These are phyloP conservation scores for Ascochyta fabae DNA, from an alignment of 2,329 filamentous ascomycete species.

Conservation along the genomic window DNA sequence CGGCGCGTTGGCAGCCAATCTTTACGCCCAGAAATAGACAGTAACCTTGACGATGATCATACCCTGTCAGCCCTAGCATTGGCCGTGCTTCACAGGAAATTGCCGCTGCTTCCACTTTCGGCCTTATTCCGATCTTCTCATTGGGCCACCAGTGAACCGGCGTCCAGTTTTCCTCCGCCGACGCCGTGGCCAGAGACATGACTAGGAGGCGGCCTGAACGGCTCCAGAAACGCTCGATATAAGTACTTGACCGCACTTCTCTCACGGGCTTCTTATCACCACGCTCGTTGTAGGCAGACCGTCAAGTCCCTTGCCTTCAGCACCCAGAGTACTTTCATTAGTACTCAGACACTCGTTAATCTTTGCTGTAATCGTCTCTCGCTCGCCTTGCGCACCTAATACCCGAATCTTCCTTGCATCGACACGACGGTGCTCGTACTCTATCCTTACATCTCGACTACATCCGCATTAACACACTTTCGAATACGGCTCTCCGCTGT, in stretches of 20 bases:
- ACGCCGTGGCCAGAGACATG: slow-evolving; percentile 23
- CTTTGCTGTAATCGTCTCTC: slow-evolving; percentile 17
- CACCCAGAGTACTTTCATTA: slow-evolving; percentile 20
- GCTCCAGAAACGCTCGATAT: slow-evolving; percentile 18
- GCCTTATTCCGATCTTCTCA: slow-evolving; percentile 9
- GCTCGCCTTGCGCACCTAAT: slow-evolving; percentile 20
- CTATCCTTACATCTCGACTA: slow-evolving; percentile 12
- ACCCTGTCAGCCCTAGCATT: slow-evolving; percentile 26
- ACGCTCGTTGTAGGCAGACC: slow-evolving; percentile 32
- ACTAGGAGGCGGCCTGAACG: slow-evolving; percentile 14
- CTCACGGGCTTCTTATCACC: slow-evolving; percentile 24
- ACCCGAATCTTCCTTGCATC: slow-evolving; percentile 14
- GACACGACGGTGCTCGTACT: slow-evolving; percentile 9
- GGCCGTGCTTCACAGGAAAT: slow-evolving; percentile 33
- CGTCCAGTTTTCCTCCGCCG: slow-evolving; percentile 19
- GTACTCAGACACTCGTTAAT: slow-evolving; percentile 25
- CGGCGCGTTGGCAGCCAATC: slow-evolving; percentile 22
- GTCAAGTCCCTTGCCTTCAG: slow-evolving; percentile 37
- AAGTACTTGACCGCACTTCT: slow-evolving; percentile 30
- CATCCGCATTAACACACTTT: slow-evolving; percentile 5
- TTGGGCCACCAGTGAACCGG: slow-evolving; percentile 14
- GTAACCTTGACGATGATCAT: slow-evolving; percentile 31
- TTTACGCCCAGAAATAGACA: slow-evolving; percentile 36
- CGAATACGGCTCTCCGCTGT: neutral
- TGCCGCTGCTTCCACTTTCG: slow-evolving; percentile 33